These are phyloP conservation scores for Hygrocybe coccinea DNA, from an alignment of 768 basidiomycete genomes.

Conservation along the genomic window DNA sequence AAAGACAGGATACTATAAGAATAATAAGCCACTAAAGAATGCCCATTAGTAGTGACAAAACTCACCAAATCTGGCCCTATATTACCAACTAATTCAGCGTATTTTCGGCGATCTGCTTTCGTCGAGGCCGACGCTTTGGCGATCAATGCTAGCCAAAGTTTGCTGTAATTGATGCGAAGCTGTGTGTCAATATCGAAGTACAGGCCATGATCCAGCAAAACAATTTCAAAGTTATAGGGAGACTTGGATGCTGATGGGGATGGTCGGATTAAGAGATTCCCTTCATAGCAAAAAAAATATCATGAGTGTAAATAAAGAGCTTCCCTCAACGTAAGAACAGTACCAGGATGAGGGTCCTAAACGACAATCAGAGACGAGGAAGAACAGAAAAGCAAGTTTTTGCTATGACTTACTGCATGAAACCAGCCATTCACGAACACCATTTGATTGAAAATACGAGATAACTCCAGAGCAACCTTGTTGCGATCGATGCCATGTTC, in stretches of 20 bases:
- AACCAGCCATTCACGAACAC: constrained; percentile 93
- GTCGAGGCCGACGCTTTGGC: constrained; percentile 61
- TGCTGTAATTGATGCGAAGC: constrained; percentile 77
- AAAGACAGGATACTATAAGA: constrained; percentile 78
- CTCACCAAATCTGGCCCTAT: constrained; percentile 80
- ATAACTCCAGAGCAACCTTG: constrained; percentile 85
- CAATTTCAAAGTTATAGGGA: constrained; percentile 94
- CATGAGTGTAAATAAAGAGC: background rate
- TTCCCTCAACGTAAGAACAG: constrained; percentile 1
- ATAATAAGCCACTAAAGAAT: background rate
- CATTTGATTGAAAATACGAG: constrained; percentile 90
- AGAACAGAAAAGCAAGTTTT: background rate
- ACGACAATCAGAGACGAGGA: constrained; percentile 6
- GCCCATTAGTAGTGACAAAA: constrained; percentile 10
- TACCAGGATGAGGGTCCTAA: constrained; percentile 86
- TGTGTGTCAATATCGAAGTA: constrained; percentile 86
- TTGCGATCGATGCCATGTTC: constrained; percentile 85
- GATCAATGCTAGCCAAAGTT: constrained; percentile 89
- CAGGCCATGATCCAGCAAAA: constrained; percentile 87
- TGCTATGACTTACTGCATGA: constrained; percentile 56
- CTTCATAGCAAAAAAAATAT: constrained; percentile 31
- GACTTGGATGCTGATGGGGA: constrained; percentile 58
- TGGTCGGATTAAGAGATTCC: constrained; percentile 87
- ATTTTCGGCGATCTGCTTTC: constrained; percentile 69
- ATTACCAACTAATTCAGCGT: constrained; percentile 87